Base-by-base conservation (phyloP, 2,329 filamentous ascomycete species). In the Leptographium galeiforme region DNA sequence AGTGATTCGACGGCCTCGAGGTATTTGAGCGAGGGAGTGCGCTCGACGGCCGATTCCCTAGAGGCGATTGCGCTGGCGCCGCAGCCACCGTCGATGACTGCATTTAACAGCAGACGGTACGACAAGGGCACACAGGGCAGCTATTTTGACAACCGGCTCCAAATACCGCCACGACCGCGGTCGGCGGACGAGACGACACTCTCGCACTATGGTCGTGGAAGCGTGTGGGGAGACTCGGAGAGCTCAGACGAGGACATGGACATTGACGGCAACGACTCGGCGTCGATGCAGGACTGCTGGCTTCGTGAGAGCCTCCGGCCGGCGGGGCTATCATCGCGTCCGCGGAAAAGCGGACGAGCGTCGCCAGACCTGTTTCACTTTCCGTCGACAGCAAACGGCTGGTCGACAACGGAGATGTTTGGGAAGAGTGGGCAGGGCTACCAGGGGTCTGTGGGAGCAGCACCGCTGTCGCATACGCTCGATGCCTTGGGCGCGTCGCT, bases 331-430 rank as follows among this genome's bases (percentile, higher is more conserved):
- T 55, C 50, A 0, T 56, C 63, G 4, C 40, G 45, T 7, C 48
- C 48, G 10, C 44, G 47, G 6, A 43, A 55, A 33, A n/a, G 56
- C 53, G 57, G 60, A 45, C 62, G 65, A 32, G 58, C 59, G 0
- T 78, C 76, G 5, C 77, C 77, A 0, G 77, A 80, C 54, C 65
- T 80, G 2, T 80, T 80, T 55, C 68, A 71, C 18, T 78, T 81
- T 54, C 76, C 77, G 0, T 64, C 63, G 8, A 61, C 67, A 0
- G 54, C 54, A 4, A 58, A 57, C 50, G 59, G 59, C 11, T 80
- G 77, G 77, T 68, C 71, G 18, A 67, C 70, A 11, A 68, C 73
- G 10, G 68, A 67, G 32, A 74, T 77, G 63, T 75, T 75, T 57
- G 72, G 72, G 1, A 60, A 64, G 4, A 62, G 63, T n/a, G 69